phyloP scores from a whole-genome alignment of 2,329 filamentous ascomycete genomes.

The Epichloe typhina region DNA sequence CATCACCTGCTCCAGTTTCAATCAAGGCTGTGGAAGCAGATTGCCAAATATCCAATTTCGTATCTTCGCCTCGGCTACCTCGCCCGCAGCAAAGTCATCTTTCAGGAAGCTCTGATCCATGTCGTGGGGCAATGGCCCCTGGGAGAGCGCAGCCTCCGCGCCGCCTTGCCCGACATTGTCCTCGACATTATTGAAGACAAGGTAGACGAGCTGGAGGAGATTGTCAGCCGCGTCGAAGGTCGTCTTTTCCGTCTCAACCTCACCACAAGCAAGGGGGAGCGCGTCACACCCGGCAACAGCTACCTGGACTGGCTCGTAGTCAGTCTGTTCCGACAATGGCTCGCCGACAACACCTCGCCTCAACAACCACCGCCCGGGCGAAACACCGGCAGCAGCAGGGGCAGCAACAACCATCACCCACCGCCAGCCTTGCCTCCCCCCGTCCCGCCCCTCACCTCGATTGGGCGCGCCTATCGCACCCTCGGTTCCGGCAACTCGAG shows the following conservation, averaged over 20 bases:
- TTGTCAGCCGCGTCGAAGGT: constrained; percentile 65
- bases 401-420: constrained; percentile 2
- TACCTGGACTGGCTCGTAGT: constrained; percentile 87
- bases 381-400: constrained; percentile 11
- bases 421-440: constrained; percentile 18
- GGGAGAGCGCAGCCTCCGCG: constrained; percentile 63
- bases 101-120: constrained; percentile 79
- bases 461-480: constrained; percentile 64
- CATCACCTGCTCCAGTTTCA: constrained; percentile 91
- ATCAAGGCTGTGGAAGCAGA: constrained; percentile 84
- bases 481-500: constrained; percentile 49
- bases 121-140: constrained; percentile 90
- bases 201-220: constrained; percentile 79
- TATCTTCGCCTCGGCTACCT: constrained; percentile 86
- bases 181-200: constrained; percentile 91
- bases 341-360: constrained; percentile 78
- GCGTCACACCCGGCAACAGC: constrained; percentile 63
- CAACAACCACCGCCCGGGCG: constrained; percentile 35
- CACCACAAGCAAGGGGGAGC: constrained; percentile 66
- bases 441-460: constrained; percentile 37
- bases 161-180: constrained; percentile 59
- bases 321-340: constrained; percentile 80
- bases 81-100: constrained; percentile 69
- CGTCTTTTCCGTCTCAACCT: constrained; percentile 72
- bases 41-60: constrained; percentile 87